These are phyloP conservation scores for Russula ochroleuca DNA, from an alignment of 768 basidiomycete genomes.

Conservation along the genomic window DNA sequence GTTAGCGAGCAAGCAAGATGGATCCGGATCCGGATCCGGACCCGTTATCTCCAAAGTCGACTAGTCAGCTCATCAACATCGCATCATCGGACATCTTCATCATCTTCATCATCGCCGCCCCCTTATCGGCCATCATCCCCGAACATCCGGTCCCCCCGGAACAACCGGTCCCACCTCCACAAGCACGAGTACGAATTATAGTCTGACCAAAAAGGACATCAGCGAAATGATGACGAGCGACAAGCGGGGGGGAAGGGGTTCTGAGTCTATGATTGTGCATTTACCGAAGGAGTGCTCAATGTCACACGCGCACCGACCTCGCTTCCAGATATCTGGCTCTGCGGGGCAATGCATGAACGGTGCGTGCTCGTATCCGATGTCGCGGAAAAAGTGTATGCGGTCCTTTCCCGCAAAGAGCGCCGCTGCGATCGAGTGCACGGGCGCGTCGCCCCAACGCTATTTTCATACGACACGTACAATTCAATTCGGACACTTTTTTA, in stretches of 20 bases:
- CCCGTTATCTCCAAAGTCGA: not conserved
- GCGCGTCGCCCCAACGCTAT: constrained; percentile 82
- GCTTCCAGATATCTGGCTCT: constrained; percentile 36
- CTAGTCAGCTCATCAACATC: too few relatives aligned
- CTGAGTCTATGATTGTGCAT: not conserved
- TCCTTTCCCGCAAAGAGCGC: constrained; percentile 69
- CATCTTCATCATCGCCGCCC: not conserved
- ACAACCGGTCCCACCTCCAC: constrained; percentile 44
- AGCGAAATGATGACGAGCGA: not conserved
- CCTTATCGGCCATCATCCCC: not conserved
- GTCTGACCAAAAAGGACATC: constrained; percentile 35
- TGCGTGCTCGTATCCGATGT: constrained; percentile 82
- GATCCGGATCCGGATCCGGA: not conserved
- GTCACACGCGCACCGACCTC: constrained; percentile 49
- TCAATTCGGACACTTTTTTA: too few relatives aligned
- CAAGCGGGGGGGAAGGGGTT: too few relatives aligned
- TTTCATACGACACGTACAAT: too few relatives aligned
- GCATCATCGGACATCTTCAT: too few relatives aligned
- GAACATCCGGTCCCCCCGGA: constrained; percentile 37
- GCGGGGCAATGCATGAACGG: constrained; percentile 58
- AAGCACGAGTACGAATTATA: constrained; percentile 57
- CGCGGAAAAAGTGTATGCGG: constrained; percentile 76
- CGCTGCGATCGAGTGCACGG: constrained; percentile 80
- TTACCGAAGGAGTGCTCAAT: constrained; percentile 52
- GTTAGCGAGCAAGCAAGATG: not conserved